A percentile compares a stretch with the other conserved stretches of the same genome.
Evolutionary conservation across 1,284 basidiomycete species (phyloP).

Genomic region (Laetiporus sulphureus): DNA sequence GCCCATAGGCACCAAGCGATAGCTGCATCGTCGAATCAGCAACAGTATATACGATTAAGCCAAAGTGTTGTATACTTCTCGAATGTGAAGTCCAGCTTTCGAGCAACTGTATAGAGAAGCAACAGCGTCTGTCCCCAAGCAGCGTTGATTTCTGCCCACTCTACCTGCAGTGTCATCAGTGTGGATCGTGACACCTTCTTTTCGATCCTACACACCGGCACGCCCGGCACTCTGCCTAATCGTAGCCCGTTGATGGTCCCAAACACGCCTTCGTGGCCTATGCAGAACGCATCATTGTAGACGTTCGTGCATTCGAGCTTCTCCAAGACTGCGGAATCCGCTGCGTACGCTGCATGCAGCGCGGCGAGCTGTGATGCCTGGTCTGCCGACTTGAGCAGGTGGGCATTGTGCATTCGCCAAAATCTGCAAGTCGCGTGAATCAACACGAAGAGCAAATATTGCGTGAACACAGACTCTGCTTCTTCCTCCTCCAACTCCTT

Average conservation of each 20-base stretch:
- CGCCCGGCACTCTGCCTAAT: conserved; percentile 78
- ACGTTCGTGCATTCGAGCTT: conserved; percentile 93
- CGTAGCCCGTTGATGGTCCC: conserved; percentile 97
- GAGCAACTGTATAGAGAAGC: conserved; percentile 84
- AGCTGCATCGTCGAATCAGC: conserved; percentile 42
- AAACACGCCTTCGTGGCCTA: conserved; percentile 90
- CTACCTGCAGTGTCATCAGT: conserved; percentile 73
- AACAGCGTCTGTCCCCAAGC: conserved; percentile 97
- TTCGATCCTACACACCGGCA: conserved; percentile 52
- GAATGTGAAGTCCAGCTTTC: conserved; percentile 84
- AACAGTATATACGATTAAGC: not conserved
- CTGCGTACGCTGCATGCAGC: conserved; percentile 68
- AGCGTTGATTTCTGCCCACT: conserved; percentile 99
- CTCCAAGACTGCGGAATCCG: conserved; percentile 71
- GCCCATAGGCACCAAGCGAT: conserved; percentile 86
- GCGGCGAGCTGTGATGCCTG: conserved; percentile 67
- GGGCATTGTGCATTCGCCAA: conserved; percentile 75
- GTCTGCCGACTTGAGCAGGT: conserved; percentile 57
- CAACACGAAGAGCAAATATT: conserved; percentile 7
- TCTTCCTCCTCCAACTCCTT: conserved; percentile 71
- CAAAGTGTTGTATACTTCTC: conserved; percentile 54
- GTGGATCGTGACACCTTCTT: too few relatives aligned
- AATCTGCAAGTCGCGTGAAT: conserved; percentile 48
- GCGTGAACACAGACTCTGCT: conserved; percentile 52
- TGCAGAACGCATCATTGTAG: conserved; percentile 98